Evolutionary conservation across 1,284 basidiomycete genomes (phyloP).

Genomic region (Marasmius sp.): DNA sequence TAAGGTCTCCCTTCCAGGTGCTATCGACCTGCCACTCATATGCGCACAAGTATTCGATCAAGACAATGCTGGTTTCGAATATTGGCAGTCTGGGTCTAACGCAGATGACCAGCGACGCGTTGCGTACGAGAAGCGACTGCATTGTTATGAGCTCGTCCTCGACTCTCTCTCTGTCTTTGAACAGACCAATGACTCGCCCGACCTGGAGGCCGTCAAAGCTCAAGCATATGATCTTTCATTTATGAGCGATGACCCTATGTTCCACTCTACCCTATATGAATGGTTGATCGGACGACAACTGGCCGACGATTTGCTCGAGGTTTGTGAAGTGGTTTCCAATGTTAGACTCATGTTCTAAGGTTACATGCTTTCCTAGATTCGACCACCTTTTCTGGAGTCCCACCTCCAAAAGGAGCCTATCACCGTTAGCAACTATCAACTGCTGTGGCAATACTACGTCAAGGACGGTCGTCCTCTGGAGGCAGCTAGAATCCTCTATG

Average conservation of each 20-base stretch:
- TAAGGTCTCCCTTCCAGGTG: constrained; percentile 47
- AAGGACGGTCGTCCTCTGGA: constrained; percentile 83
- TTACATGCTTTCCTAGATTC: constrained; percentile 50
- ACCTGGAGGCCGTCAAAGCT: constrained; percentile 64
- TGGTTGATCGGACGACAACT: constrained; percentile 84
- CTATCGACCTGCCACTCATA: constrained; percentile 82
- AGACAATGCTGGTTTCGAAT: constrained; percentile 76
- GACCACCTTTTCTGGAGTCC: constrained; percentile 82
- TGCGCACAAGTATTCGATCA: constrained; percentile 85
- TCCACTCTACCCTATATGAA: constrained; percentile 93
- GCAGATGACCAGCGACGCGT: constrained; percentile 60
- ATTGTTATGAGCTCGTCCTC: constrained; percentile 83
- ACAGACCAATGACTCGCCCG: constrained; percentile 40
- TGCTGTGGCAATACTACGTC: constrained; percentile 97
- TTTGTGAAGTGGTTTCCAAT: constrained; percentile 33
- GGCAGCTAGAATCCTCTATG: constrained; percentile 87
- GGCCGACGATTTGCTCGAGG: constrained; percentile 90
- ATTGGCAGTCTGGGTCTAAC: constrained; percentile 70
- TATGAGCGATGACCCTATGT: constrained; percentile 84
- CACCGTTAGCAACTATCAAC: constrained; percentile 80
- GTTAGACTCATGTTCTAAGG: constrained; percentile 9
- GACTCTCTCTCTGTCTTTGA: constrained; percentile 85
- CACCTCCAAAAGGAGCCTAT: constrained; percentile 85
- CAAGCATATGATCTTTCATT: constrained; percentile 85
- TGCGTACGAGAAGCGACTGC: constrained; percentile 60